Base-by-base conservation (phyloP, 164 flowering plant species). In the Nymphaea colorata region DNA sequence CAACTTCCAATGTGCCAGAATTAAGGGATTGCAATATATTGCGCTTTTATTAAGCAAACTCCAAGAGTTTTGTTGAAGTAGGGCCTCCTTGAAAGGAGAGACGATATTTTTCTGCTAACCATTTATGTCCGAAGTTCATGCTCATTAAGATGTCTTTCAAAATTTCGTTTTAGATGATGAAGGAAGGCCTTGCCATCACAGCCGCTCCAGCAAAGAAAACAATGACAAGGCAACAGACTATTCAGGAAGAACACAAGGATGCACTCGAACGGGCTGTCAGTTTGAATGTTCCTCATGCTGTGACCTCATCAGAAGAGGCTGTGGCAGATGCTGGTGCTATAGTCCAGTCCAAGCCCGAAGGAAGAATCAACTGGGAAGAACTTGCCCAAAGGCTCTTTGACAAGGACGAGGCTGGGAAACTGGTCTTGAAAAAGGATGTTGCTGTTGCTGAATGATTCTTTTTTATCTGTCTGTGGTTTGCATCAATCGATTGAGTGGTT, bases 181-280 rank as follows among this genome's bases (percentile, higher is more conserved):
- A 44, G 79, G 90, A 87, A 67, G 68, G 61, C 64, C 67, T 60
- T 45, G 17, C 75, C 3, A 43, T 69, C 5, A 84, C 85, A 42
- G 74, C 84, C 51, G 78, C 98, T 8, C 97, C 97, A 57, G 68
- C 73, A 59, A 69, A 76, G 51, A 89, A 83, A 67, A 87, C 72
- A 69, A 3, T 91, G 14, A 86, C 86, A 66, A 88, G 99, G 78
- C 14, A 75, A 78, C 76, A 78, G 72, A 86, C 99, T 3, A 43
- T 86, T 5, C 80, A 88, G 65, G 83, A 82, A 65, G 98, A 94
- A 72, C 97, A 90, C 82, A 88, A 78, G 72, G 99, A 86, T 74
- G 97, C 97, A 47, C 53, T 94, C 71, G 91, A 94, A 63, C 84
- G 86, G 78, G 97, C 97, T n/a, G 86, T 88, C 4, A 83, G 86